Conservation (phyloP, 1,284 basidiomycete genomes). For the Caloboletus firmus region DNA sequence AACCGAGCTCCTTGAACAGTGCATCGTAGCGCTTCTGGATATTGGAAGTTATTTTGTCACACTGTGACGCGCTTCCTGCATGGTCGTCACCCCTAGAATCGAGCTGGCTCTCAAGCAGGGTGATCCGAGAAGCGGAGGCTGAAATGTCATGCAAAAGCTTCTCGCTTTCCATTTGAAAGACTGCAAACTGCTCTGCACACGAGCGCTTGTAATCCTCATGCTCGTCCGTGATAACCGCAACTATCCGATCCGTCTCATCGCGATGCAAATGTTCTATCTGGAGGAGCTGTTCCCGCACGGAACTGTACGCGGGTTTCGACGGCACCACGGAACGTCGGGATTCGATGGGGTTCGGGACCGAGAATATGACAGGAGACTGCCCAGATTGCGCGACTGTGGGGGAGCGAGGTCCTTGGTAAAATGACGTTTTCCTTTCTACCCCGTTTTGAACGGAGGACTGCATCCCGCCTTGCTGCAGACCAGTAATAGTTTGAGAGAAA, state of each 20-base stretch:
- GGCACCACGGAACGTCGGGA: background rate
- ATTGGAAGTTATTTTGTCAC: background rate
- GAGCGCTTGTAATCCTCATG: background rate
- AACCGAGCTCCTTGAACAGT: background rate
- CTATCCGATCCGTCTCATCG: conserved; percentile 8
- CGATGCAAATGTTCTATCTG: conserved; percentile 3
- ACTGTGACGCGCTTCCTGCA: background rate
- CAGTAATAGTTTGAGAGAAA: background rate
- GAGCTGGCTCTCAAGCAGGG: conserved; percentile 6
- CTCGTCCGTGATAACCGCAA: conserved; percentile 3
- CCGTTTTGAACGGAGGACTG: background rate
- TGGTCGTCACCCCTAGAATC: background rate
- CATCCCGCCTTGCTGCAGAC: background rate
- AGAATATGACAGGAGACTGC: background rate
- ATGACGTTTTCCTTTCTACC: background rate
- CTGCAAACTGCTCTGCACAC: background rate
- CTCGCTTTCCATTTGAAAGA: conserved; percentile 4
- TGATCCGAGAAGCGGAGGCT: background rate
- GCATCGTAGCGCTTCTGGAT: background rate
- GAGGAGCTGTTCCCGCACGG: background rate
- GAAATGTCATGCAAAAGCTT: background rate
- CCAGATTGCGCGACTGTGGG: background rate
- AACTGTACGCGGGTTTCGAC: too few relatives aligned
- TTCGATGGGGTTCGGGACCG: background rate
- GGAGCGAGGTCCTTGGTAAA: background rate